A percentile compares a stretch with the other conserved stretches of the same genome.
Conservation (phyloP, 2,329 filamentous ascomycete species). For the Leptographium galeiforme region DNA sequence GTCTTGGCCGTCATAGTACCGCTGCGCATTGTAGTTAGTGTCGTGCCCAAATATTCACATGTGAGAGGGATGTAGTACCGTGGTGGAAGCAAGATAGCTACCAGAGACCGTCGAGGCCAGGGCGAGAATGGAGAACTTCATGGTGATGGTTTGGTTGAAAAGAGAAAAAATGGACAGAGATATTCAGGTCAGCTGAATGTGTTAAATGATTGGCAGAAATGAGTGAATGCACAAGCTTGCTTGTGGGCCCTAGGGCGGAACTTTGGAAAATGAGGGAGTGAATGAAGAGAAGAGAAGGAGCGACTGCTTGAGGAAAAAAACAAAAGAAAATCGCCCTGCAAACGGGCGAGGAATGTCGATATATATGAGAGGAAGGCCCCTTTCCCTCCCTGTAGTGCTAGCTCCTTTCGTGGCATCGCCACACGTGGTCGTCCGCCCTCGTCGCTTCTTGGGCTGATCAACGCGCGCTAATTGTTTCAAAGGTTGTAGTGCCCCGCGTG, state of each 20-base stretch:
- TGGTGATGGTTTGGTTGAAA: not conserved
- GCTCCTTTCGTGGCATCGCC: not conserved
- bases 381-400: not conserved
- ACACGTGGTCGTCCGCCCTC: not conserved
- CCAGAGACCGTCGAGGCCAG: conserved; percentile 2
- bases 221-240: not conserved
- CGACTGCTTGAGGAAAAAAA: not conserved
- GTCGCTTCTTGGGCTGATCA: not conserved
- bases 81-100: conserved; percentile 2
- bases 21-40: conserved; percentile 9
- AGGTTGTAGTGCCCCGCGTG: too few species aligned
- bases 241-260: not conserved
- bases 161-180: not conserved
- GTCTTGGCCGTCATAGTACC: conserved; percentile 18
- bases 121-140: conserved; percentile 2
- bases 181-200: not conserved
- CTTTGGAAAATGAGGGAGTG: not conserved
- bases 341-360: not conserved
- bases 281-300: not conserved
- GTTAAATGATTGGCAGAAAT: not conserved
- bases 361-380: not conserved
- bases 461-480: conserved; percentile 1
- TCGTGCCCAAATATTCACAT: not conserved
- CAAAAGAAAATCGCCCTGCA: not conserved
- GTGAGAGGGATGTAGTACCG: not conserved